Evolutionary conservation across 2,329 filamentous ascomycete species (phyloP).

Genomic region (Hymenoscyphus fraxineus): DNA sequence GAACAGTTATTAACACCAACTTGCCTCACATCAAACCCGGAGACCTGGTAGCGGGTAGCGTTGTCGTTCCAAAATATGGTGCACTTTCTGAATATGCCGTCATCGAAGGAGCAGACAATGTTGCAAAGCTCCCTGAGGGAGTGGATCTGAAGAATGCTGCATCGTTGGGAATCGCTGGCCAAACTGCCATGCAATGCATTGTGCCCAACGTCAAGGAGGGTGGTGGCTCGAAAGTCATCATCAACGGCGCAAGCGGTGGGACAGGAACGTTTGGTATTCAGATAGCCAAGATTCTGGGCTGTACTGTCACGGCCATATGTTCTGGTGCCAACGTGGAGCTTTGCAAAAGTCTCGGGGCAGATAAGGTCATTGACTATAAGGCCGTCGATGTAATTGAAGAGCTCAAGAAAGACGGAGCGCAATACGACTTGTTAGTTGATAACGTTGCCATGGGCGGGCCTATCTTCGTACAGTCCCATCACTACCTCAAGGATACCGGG

Average conservation of each 20-base stretch:
- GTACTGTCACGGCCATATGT: conserved; percentile 55
- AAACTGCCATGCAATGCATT: conserved; percentile 41
- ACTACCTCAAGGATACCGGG: too few relatives aligned
- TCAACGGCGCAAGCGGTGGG: conserved; percentile 63
- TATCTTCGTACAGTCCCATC: too few relatives aligned
- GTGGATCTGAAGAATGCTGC: conserved; percentile 40
- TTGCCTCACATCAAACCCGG: conserved; percentile 23
- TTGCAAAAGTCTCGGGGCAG: conserved; percentile 54
- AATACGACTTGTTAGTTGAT: conserved; percentile 27
- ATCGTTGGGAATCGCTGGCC: conserved; percentile 37
- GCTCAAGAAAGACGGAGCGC: conserved; percentile 10
- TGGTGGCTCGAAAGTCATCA: conserved; percentile 49
- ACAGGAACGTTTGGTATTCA: conserved; percentile 58
- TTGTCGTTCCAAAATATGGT: conserved; percentile 20
- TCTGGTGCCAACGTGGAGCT: conserved; percentile 54
- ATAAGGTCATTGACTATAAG: conserved; percentile 20
- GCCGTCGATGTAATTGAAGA: conserved; percentile 14
- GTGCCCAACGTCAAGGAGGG: conserved; percentile 44
- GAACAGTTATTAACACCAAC: conserved; percentile 32
- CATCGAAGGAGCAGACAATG: not conserved
- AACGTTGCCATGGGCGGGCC: conserved; percentile 14
- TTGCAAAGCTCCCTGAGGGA: conserved; percentile 14
- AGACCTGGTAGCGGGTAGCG: conserved; percentile 15
- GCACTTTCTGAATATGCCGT: conserved; percentile 16
- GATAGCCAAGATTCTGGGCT: conserved; percentile 57